These are phyloP conservation scores for Moringa oleifera DNA, from an alignment of 345 rosid genomes.

Conservation along the genomic window DNA sequence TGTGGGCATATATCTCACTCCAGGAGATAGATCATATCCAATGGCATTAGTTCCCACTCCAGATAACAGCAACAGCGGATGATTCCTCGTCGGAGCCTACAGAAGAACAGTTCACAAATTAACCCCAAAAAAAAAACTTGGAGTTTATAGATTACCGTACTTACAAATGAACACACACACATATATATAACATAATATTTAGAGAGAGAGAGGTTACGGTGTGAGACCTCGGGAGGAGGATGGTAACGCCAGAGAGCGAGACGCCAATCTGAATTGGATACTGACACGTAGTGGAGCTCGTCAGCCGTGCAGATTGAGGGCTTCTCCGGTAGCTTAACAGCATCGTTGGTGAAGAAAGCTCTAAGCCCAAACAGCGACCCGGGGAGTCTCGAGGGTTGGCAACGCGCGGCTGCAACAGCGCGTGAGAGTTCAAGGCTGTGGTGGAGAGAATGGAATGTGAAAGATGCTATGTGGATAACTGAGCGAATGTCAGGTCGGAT, in stretches of 20 bases:
- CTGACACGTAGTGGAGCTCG: slow-evolving; percentile 84
- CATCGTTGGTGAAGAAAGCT: slow-evolving; percentile 24
- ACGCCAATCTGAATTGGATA: slow-evolving; percentile 67
- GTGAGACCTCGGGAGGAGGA: slow-evolving; percentile 39
- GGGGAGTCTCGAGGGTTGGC: slow-evolving; percentile 13
- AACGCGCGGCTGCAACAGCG: slow-evolving; percentile 23
- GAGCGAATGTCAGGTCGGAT: slow-evolving; percentile 49
- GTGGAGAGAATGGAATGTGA: slow-evolving; percentile 28
- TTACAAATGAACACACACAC: too few relatives aligned
- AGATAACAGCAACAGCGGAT: slow-evolving; percentile 80
- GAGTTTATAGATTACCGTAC: neutral
- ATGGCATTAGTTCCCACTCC: slow-evolving; percentile 97
- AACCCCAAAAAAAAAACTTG: neutral
- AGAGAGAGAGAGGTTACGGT: slow-evolving; percentile 1
- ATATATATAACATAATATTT: neutral
- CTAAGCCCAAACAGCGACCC: slow-evolving; percentile 12
- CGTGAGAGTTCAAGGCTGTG: neutral
- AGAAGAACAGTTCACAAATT: neutral
- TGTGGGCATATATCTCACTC: slow-evolving; percentile 28
- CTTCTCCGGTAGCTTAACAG: slow-evolving; percentile 35
- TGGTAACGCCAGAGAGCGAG: slow-evolving; percentile 94
- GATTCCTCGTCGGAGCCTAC: slow-evolving; percentile 76
- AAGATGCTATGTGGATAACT: slow-evolving; percentile 37
- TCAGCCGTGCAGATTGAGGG: slow-evolving; percentile 88
- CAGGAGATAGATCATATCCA: slow-evolving; percentile 89